Evolutionary conservation across 768 basidiomycete species (phyloP).

Genomic region (Trametes elegans): DNA sequence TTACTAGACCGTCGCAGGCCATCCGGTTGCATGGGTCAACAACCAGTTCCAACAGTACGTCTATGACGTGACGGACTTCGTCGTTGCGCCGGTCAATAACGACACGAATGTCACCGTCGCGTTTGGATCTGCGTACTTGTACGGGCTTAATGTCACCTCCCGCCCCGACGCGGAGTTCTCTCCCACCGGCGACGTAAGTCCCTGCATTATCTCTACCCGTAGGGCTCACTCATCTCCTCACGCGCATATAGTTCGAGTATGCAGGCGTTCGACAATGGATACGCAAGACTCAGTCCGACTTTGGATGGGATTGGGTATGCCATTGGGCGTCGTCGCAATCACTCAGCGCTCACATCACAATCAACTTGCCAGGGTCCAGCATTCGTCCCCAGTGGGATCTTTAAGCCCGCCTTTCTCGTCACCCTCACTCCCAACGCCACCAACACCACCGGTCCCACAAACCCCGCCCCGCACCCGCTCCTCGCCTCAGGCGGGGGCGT

Average conservation of each 20-base stretch:
- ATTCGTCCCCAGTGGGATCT: constrained; percentile 53
- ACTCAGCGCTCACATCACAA: neutral
- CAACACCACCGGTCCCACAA: neutral
- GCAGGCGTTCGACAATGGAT: constrained; percentile 47
- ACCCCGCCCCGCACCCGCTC: constrained; percentile 24
- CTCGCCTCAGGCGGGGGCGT: constrained; percentile 28
- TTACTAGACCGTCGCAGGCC: constrained; percentile 45
- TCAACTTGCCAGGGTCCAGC: constrained; percentile 44
- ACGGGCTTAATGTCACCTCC: constrained; percentile 52
- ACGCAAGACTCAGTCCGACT: constrained; percentile 52
- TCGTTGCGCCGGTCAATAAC: constrained; percentile 31
- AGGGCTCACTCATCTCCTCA: neutral
- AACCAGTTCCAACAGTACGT: constrained; percentile 56
- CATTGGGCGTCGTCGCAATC: neutral
- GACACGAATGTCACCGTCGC: constrained; percentile 48
- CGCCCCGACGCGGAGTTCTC: constrained; percentile 48
- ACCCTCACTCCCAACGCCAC: constrained; percentile 31
- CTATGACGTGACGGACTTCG: constrained; percentile 47
- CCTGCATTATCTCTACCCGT: neutral
- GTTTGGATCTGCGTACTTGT: constrained; percentile 52
- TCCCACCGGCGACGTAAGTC: constrained; percentile 33
- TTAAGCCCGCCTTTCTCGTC: constrained; percentile 54
- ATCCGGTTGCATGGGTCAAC: constrained; percentile 56
- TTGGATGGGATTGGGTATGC: constrained; percentile 62
- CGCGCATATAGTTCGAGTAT: constrained; percentile 44